Conservation (phyloP, 2,329 filamentous ascomycete species). For the Didymella pomorum region DNA sequence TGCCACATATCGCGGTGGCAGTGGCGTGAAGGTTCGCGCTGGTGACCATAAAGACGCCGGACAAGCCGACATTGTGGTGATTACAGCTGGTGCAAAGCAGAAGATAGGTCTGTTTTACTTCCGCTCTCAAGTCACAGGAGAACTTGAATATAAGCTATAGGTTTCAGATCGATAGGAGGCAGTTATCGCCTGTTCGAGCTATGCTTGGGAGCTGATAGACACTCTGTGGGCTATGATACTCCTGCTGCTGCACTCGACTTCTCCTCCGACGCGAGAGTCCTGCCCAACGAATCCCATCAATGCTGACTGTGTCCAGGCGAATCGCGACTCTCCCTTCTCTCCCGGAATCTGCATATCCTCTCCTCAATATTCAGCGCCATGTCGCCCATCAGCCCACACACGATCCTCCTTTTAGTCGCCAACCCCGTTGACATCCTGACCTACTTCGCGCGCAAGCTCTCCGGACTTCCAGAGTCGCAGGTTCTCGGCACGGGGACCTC, state of each 20-base stretch:
- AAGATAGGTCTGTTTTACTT: conserved; percentile 44
- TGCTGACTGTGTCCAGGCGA: conserved; percentile 47
- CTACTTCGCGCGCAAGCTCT: conserved; percentile 58
- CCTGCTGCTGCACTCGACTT: too few relatives aligned
- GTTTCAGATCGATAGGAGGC: too few relatives aligned
- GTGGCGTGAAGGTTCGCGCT: conserved; percentile 54
- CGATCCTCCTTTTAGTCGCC: conserved; percentile 61
- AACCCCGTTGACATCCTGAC: conserved; percentile 66
- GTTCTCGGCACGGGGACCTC: conserved; percentile 64
- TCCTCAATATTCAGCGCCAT: conserved; percentile 58
- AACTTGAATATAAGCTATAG: too few relatives aligned
- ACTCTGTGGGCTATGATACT: too few relatives aligned
- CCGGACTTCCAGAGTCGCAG: conserved; percentile 58
- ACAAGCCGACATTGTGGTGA: conserved; percentile 63
- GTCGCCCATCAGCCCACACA: conserved; percentile 57
- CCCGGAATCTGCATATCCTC: conserved; percentile 60
- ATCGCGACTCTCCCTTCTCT: conserved; percentile 57
- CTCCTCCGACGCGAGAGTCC: too few relatives aligned
- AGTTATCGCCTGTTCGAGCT: too few relatives aligned
- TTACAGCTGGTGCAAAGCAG: conserved; percentile 64
- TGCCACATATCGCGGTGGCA: conserved; percentile 57
- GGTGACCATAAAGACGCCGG: conserved; percentile 59
- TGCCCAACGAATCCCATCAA: not conserved
- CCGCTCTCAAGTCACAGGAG: not conserved
- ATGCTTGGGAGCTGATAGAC: too few relatives aligned